Evolutionary conservation across 1,284 basidiomycete species (phyloP).

Genomic region (Cryptococcus jaspeensis): DNA sequence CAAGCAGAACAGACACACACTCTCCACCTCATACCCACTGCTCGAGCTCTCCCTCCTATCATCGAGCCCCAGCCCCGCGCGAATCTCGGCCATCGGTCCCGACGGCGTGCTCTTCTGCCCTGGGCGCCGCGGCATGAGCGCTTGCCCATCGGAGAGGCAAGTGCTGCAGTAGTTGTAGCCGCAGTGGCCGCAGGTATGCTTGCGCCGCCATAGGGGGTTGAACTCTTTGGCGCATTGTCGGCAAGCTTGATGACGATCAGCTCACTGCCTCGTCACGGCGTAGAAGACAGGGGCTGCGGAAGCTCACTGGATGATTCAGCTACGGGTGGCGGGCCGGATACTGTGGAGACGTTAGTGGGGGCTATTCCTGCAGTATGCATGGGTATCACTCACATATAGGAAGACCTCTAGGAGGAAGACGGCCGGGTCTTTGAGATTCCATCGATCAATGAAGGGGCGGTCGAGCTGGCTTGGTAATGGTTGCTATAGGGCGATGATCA

Average conservation of each 20-base stretch:
- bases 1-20: conserved; percentile 45
- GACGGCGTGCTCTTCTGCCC: conserved; percentile 7
- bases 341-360: conserved; percentile 16
- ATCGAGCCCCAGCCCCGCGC: conserved; percentile 22
- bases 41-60: conserved; percentile 14
- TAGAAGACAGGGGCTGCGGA: background rate
- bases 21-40: conserved; percentile 46
- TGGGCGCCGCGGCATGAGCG: conserved; percentile 45
- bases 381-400: conserved; percentile 38
- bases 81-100: conserved; percentile 25
- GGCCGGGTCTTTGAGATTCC: conserved; percentile 14
- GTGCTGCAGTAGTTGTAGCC: conserved; percentile 49
- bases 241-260: conserved; percentile 30
- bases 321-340: conserved; percentile 50
- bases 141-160: conserved; percentile 46
- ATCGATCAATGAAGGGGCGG: background rate
- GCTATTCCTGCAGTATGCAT: background rate
- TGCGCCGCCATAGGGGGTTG: conserved; percentile 43
- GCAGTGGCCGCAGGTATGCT: conserved; percentile 48
- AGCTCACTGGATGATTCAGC: conserved; percentile 43
- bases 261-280: background rate
- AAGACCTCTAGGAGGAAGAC: conserved; percentile 16
- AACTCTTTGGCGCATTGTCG: conserved; percentile 48
- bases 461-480: background rate
- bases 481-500: background rate